Conservation (phyloP, 2,329 filamentous ascomycete species). For the Aspergillus alliaceus region DNA sequence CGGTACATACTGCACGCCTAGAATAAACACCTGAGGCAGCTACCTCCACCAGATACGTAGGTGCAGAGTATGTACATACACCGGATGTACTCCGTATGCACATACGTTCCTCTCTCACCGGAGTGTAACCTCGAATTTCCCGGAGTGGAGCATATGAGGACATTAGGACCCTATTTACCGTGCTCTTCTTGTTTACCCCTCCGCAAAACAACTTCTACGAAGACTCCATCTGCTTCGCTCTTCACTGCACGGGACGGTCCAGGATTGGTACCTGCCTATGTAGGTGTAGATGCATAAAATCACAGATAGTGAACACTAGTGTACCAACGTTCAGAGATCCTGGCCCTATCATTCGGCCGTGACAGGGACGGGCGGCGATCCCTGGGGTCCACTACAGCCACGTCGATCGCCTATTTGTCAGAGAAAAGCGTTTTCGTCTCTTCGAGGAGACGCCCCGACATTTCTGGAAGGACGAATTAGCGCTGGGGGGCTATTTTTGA, state of each 20-base stretch:
- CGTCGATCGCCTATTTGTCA: neutral
- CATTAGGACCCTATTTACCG: neutral
- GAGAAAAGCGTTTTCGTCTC: neutral
- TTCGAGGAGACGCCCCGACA: neutral
- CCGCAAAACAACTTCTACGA: neutral
- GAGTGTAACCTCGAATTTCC: neutral
- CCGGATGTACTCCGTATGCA: too few relatives aligned
- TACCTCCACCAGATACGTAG: too few relatives aligned
- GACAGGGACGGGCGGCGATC: neutral
- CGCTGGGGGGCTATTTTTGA: neutral
- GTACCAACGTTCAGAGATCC: neutral
- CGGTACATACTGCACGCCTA: neutral
- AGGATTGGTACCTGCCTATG: neutral
- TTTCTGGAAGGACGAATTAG: slow-evolving; percentile 1
- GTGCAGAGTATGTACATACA: neutral
- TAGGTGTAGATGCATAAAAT: slow-evolving; percentile 1
- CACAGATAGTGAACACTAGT: slow-evolving; percentile 1
- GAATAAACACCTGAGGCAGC: neutral
- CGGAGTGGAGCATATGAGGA: neutral
- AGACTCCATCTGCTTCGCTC: neutral
- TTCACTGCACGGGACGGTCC: neutral
- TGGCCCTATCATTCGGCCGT: neutral
- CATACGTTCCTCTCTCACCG: neutral
- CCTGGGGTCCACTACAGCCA: neutral
- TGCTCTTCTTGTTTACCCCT: neutral